These are phyloP conservation scores for Sporisorium graminicola DNA, from an alignment of 1,284 basidiomycete genomes.

Conservation along the genomic window DNA sequence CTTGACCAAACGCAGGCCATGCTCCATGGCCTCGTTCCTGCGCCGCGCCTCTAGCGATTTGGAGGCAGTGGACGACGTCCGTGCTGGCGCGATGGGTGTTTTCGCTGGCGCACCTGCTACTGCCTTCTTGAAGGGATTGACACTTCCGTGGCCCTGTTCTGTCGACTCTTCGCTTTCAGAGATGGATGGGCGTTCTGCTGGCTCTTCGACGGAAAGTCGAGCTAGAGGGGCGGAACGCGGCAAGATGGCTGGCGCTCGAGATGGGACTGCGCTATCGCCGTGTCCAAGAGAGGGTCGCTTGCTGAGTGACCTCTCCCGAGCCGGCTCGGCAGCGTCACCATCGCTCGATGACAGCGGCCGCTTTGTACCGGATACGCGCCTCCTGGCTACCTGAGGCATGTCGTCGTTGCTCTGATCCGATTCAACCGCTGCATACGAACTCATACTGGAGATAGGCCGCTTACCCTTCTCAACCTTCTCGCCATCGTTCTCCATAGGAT, in stretches of 20 bases:
- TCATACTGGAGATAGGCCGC: constrained; percentile 24
- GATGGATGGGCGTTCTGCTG: constrained; percentile 21
- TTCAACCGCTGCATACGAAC: constrained; percentile 7
- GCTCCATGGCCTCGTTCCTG: constrained; percentile 39
- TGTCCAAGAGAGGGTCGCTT: constrained; percentile 32
- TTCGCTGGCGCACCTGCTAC: background rate
- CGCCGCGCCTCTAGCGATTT: constrained; percentile 38
- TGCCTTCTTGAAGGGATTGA: background rate
- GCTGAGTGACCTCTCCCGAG: constrained; percentile 17
- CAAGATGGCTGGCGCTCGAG: constrained; percentile 2
- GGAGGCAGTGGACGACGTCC: constrained; percentile 37
- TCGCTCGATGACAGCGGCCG: constrained; percentile 20
- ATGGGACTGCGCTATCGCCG: background rate
- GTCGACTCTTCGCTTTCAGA: constrained; percentile 42
- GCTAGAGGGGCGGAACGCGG: constrained; percentile 19
- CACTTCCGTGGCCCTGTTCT: constrained; percentile 27
- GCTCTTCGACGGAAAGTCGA: constrained; percentile 17
- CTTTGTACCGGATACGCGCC: constrained; percentile 33
- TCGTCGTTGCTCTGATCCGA: background rate
- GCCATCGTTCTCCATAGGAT: background rate
- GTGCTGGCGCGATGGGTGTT: constrained; percentile 24
- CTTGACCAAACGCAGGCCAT: constrained; percentile 32
- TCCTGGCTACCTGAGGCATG: background rate
- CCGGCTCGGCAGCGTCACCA: constrained; percentile 6
- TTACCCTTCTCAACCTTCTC: constrained; percentile 11